Conservation (phyloP, 2,329 filamentous ascomycete genomes). For the Calonectria leucothoes region DNA sequence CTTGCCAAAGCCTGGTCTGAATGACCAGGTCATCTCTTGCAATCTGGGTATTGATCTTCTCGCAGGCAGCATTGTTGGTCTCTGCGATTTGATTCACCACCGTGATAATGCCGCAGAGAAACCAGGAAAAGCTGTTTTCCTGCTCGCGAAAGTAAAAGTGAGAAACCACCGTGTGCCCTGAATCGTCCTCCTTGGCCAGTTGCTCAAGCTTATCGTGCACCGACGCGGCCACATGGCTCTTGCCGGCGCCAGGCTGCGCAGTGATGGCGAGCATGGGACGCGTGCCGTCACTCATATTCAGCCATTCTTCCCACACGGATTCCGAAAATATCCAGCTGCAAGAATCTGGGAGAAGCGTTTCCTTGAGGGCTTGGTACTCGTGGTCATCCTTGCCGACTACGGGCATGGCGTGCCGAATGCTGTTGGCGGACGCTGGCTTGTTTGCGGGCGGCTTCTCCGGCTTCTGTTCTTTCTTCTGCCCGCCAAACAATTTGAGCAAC, state of each 20-base stretch:
- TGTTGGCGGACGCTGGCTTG: constrained; percentile 36
- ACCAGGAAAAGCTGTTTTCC: constrained; percentile 32
- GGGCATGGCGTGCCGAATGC: constrained; percentile 38
- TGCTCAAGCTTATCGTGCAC: constrained; percentile 35
- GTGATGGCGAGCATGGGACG: constrained; percentile 42
- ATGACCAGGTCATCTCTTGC: constrained; percentile 35
- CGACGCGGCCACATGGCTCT: constrained; percentile 45
- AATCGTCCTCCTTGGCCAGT: constrained; percentile 24
- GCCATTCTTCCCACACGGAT: constrained; percentile 42
- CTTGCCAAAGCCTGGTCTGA: constrained; percentile 25
- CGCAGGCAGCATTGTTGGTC: constrained; percentile 43
- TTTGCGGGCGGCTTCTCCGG: constrained; percentile 27
- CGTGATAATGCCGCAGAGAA: constrained; percentile 41
- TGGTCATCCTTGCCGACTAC: constrained; percentile 36
- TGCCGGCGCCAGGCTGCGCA: constrained; percentile 46
- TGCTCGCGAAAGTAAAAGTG: constrained; percentile 54
- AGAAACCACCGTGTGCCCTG: constrained; percentile 34
- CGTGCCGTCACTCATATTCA: constrained; percentile 1
- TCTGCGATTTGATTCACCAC: constrained; percentile 46
- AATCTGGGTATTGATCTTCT: constrained; percentile 43
- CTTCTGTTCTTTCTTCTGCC: constrained; percentile 33
- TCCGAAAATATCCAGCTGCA: constrained; percentile 46
- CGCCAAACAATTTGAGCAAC: constrained; percentile 37
- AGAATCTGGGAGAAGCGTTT: constrained; percentile 44
- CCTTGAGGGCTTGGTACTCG: constrained; percentile 42